Base-by-base conservation (phyloP, 495 filamentous ascomycete genomes). In the Penicillium fimorum region DNA sequence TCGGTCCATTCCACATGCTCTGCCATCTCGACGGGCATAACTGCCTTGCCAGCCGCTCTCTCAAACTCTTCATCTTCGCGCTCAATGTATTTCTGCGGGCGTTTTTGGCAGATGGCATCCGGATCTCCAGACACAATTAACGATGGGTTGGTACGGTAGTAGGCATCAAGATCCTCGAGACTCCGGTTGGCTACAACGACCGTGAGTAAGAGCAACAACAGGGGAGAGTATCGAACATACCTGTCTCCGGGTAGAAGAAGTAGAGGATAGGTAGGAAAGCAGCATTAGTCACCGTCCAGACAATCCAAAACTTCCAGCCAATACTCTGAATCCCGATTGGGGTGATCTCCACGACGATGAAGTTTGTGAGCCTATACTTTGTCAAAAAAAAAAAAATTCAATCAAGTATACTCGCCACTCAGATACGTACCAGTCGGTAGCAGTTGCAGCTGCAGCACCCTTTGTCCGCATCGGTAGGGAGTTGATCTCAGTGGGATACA, bases 401-500 rank as follows among this genome's bases (percentile, higher is more conserved):
- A 37, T 42, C 17, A 29, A 11, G 35, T 37, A n/a, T 20, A 29
- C 4, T 12, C 4, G 3, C 10, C 10, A 25, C 9, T 12, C 18
- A 20, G 56, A 13, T 27, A 27, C 63, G n/a, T 55, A 72, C 83
- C 84, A 86, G 54, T 84, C 81, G 0, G 80, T 82, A 2, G 80
- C 83, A 5, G 85, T 85, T 1, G 79, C 81, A 3, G 83, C 60
- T 0, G 82, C 83, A 0, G 82, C 80, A 2, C 78, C 82, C 58
- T 85, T 82, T 1, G 79, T 81, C 13, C 82, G 63, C 75, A 83
- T 84, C 5, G 74, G 70, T 3, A 86, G 68, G 22, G 77, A 77
- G 59, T 81, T 84, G 66, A 87, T 82, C 60, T 87, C 85, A 15
- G 83, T 82, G 4, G 82, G 81, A 63, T 85, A 88, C 2, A 87